Evolutionary conservation across 306 rosid genomes (phyloP).

Genomic region (Herpetospermum pedunculosum): DNA sequence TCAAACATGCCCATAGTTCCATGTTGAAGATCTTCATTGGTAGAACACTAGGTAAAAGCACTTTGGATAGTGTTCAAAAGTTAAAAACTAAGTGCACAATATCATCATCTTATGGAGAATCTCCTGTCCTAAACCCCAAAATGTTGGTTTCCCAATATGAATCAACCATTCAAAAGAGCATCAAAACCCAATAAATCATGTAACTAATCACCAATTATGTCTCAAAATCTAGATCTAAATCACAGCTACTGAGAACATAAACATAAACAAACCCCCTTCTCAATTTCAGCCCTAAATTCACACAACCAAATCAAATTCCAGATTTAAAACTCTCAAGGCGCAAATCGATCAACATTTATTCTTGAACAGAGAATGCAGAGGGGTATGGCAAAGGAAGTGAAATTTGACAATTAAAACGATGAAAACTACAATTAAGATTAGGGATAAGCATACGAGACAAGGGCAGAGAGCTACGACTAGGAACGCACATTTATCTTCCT

Average conservation of each 20-base stretch:
- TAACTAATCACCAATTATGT: not conserved
- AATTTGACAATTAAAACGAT: constrained; percentile 57
- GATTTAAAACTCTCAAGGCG: not conserved
- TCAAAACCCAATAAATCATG: constrained; percentile 34
- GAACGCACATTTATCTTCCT: constrained; percentile 40
- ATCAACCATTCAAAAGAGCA: constrained; percentile 47
- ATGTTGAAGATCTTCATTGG: not conserved
- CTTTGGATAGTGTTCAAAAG: not conserved
- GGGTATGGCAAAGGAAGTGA: constrained; percentile 75
- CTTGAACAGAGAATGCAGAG: constrained; percentile 50
- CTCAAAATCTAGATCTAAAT: not conserved
- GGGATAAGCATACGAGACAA: constrained; percentile 62
- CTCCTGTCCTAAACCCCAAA: constrained; percentile 8
- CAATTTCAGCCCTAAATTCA: constrained; percentile 8
- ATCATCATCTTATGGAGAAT: not conserved
- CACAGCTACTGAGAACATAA: not conserved
- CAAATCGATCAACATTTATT: constrained; percentile 24
- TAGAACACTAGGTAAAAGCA: not conserved
- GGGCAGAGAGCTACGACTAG: constrained; percentile 77
- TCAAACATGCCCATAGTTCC: too few relatives aligned
- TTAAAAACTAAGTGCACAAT: not conserved
- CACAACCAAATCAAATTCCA: not conserved
- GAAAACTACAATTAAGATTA: constrained; percentile 40
- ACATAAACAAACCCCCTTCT: not conserved
- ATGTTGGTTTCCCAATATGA: constrained; percentile 70